These are phyloP conservation scores for Chenopodium berlandieri DNA, from an alignment of 148 eudicot genomes.

Conservation along the genomic window DNA sequence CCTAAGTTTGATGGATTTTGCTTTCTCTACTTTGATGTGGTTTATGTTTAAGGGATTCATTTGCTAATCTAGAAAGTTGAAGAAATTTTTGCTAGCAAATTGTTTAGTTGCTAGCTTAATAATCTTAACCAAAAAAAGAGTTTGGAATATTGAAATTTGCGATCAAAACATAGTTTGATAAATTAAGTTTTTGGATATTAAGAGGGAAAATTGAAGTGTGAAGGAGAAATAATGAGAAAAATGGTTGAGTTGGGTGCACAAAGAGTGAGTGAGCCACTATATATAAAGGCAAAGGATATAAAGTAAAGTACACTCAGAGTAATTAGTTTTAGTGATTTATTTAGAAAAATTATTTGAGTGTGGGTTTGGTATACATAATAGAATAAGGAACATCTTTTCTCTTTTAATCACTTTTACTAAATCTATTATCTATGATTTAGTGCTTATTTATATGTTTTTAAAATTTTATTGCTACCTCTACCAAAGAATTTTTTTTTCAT, in stretches of 20 bases:
- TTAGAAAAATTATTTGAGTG: constrained; percentile 8
- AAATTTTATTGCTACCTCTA: constrained; percentile 11
- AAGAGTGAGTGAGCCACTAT: constrained; percentile 19
- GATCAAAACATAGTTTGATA: constrained; percentile 19
- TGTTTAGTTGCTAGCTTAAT: neutral
- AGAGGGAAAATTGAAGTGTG: constrained; percentile 21
- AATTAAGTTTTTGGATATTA: constrained; percentile 19
- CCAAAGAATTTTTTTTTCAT: neutral
- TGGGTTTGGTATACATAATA: constrained; percentile 12
- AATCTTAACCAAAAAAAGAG: neutral
- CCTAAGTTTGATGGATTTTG: constrained; percentile 45
- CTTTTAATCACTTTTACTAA: constrained; percentile 1
- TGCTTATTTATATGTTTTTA: constrained; percentile 2
- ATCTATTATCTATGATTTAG: constrained; percentile 1
- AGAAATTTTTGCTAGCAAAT: neutral
- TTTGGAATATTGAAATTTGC: constrained; percentile 1
- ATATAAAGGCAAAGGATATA: constrained; percentile 23
- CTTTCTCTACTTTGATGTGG: constrained; percentile 48
- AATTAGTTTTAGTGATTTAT: constrained; percentile 1
- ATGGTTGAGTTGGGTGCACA: neutral
- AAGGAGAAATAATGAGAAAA: constrained; percentile 1
- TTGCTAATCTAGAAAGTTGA: neutral
- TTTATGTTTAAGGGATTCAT: constrained; percentile 51
- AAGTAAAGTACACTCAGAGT: neutral
- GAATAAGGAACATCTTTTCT: constrained; percentile 13